phyloP scores from a whole-genome alignment of 2,329 filamentous ascomycete genomes.

The Arachnomyces sp. region DNA sequence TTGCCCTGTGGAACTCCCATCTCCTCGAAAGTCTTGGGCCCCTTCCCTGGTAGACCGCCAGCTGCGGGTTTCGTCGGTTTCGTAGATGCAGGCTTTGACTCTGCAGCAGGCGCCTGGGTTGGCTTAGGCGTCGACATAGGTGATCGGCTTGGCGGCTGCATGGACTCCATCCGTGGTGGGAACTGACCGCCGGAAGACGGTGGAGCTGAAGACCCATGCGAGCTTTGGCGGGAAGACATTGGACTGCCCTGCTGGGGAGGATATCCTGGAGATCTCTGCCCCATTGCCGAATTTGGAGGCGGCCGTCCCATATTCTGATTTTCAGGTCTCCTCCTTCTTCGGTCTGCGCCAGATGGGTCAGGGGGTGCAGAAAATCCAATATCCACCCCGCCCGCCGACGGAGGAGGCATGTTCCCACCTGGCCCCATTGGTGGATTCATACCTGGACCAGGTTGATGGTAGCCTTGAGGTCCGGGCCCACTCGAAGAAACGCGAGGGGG shows the following conservation, averaged over 20 bases:
- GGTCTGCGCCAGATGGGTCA: constrained; percentile 29
- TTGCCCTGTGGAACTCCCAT: constrained; percentile 90
- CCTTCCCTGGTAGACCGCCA: constrained; percentile 52
- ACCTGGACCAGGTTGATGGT: constrained; percentile 27
- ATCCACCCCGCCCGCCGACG: constrained; percentile 29
- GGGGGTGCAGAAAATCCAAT: constrained; percentile 42
- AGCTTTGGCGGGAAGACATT: constrained; percentile 4
- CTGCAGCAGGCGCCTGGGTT: constrained; percentile 26
- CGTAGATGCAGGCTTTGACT: constrained; percentile 9
- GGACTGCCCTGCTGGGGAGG: constrained; percentile 26
- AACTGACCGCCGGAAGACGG: constrained; percentile 16
- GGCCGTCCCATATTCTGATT: constrained; percentile 13
- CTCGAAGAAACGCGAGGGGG: constrained; percentile 24
- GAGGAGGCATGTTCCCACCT: constrained; percentile 16
- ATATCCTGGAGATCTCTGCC: constrained; percentile 19
- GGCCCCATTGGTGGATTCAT: constrained; percentile 22
- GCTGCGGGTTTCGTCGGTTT: constrained; percentile 21
- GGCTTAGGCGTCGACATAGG: constrained; percentile 24
- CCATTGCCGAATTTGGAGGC: constrained; percentile 12
- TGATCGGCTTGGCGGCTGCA: constrained; percentile 3
- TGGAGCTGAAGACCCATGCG: constrained; percentile 28
- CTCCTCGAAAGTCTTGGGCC: constrained; percentile 92
- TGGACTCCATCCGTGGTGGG: constrained; percentile 11
- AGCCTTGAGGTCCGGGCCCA: constrained; percentile 26
- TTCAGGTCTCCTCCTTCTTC: constrained; percentile 33